Evolutionary conservation across 192 early-diverging fungal genomes (phyloP).

Genomic region (Paraglomus brasilianum): DNA sequence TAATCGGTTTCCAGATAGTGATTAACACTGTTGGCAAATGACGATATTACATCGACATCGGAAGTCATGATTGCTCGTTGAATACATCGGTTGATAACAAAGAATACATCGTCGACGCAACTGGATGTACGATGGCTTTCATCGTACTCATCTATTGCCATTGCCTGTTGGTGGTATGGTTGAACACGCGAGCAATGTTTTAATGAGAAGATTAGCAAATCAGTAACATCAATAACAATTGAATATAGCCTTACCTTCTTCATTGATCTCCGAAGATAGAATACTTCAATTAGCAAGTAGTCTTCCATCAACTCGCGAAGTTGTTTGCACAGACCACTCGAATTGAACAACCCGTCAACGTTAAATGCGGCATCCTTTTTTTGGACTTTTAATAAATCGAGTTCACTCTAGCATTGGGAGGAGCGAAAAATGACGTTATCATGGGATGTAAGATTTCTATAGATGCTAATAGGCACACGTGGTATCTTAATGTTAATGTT

Average conservation of each 20-base stretch:
- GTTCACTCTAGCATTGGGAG: slow-evolving; percentile 33
- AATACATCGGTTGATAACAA: slow-evolving; percentile 76
- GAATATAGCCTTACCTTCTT: slow-evolving; percentile 57
- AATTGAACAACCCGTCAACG: slow-evolving; percentile 48
- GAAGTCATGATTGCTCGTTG: slow-evolving; percentile 72
- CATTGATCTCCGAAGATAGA: slow-evolving; percentile 65
- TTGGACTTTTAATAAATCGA: slow-evolving; percentile 35
- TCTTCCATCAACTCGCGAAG: slow-evolving; percentile 63
- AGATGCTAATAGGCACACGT: not conserved
- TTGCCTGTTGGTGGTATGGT: slow-evolving; percentile 48
- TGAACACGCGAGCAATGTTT: not conserved
- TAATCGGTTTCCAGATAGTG: slow-evolving; percentile 69
- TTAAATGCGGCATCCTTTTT: slow-evolving; percentile 33
- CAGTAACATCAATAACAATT: not conserved
- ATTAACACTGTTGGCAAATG: slow-evolving; percentile 67
- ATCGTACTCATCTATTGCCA: slow-evolving; percentile 66
- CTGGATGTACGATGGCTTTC: slow-evolving; percentile 47
- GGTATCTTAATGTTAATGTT: slow-evolving; percentile 13
- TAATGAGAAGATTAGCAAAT: too few species aligned
- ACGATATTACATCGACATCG: slow-evolving; percentile 65
- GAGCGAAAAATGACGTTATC: slow-evolving; percentile 5
- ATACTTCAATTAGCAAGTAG: slow-evolving; percentile 76
- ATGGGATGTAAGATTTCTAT: not conserved
- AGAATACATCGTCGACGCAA: slow-evolving; percentile 94
- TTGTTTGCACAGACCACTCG: slow-evolving; percentile 58